A percentile compares a stretch with the other conserved stretches of the same genome.
phyloP scores from a whole-genome alignment of 768 basidiomycete species.

The Pulveroboletus frians region DNA sequence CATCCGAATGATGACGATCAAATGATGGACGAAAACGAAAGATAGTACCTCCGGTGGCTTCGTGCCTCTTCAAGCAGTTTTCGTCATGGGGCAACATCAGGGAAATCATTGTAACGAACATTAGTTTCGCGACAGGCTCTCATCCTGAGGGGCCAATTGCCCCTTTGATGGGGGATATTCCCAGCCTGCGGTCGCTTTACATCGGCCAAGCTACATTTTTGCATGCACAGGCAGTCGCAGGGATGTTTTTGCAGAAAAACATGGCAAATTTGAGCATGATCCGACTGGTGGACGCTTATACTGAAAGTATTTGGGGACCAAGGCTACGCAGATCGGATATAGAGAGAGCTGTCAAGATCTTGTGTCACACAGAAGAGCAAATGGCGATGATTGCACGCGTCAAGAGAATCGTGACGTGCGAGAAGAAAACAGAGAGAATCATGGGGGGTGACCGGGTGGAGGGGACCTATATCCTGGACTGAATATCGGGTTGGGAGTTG shows the following conservation, averaged over 20 bases:
- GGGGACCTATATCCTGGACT: constrained; percentile 21
- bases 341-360: constrained; percentile 30
- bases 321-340: constrained; percentile 47
- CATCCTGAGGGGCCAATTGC: constrained; percentile 8
- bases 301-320: constrained; percentile 54
- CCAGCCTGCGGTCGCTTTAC: constrained; percentile 39
- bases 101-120: constrained; percentile 44
- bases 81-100: constrained; percentile 40
- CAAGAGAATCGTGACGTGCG: constrained; percentile 41
- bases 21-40: neutral
- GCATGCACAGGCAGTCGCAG: constrained; percentile 35
- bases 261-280: constrained; percentile 30
- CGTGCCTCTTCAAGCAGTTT: constrained; percentile 23
- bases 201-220: constrained; percentile 49
- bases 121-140: constrained; percentile 34
- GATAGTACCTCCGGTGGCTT: constrained; percentile 23
- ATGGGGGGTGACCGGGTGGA: constrained; percentile 49
- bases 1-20: neutral
- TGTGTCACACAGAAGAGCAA: constrained; percentile 8
- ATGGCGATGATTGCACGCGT: constrained; percentile 31
- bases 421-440: constrained; percentile 48
- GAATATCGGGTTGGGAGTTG: neutral
- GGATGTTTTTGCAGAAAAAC: constrained; percentile 28
- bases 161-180: constrained; percentile 35
- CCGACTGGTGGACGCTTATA: constrained; percentile 49